Base-by-base conservation (phyloP, 805 yeast species). In the Naumovozyma dairenensis region DNA sequence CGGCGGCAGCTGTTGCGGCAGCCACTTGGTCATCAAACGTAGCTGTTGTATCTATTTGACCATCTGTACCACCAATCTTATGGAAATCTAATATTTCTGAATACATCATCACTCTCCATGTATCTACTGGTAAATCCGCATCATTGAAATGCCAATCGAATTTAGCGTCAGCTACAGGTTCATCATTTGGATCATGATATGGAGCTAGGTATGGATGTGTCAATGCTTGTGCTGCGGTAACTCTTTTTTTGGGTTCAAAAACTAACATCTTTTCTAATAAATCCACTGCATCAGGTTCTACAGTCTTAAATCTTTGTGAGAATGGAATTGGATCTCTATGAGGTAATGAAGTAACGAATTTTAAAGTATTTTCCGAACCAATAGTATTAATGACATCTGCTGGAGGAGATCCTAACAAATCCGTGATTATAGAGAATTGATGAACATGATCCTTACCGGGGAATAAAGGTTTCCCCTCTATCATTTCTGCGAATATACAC, bases 21-120 rank as follows among this genome's bases (percentile, higher is more conserved):
- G 59, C 60, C 1, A 56, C 61, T 43, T 56, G 61, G 31, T 55
- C 61, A 29, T 56, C 61, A 29, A 56, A 56, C 15, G 57, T 51
- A 2, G 61, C 59, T 19, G 43, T 48, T 2, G 58, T 53, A 42
- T 55, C 59, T 28, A 56, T 56, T 35, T 50, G 59, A 7, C 58
- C 55, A 31, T 53, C 48, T 16, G 48, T 48, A 25, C 66, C 80
- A 28, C 78, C 87, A 38, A 82, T 83, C 58, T 86, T 94, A 60
- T 89, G 97, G 72, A 86, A 89, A 57, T 89, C 96, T 46, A 92
- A 67, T 42, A 89, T 92, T 62, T 89, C 98, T 34, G 94, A 80
- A 63, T 92, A 92, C 95, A 92, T 89, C 97, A 92, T 89, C 14
- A 86, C 94, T 64, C 94, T 77, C 98, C 98, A 89, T 10, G 96